Evolutionary conservation across 2,329 filamentous ascomycete species (phyloP).

Genomic region (Alternaria novae-zelandiae): DNA sequence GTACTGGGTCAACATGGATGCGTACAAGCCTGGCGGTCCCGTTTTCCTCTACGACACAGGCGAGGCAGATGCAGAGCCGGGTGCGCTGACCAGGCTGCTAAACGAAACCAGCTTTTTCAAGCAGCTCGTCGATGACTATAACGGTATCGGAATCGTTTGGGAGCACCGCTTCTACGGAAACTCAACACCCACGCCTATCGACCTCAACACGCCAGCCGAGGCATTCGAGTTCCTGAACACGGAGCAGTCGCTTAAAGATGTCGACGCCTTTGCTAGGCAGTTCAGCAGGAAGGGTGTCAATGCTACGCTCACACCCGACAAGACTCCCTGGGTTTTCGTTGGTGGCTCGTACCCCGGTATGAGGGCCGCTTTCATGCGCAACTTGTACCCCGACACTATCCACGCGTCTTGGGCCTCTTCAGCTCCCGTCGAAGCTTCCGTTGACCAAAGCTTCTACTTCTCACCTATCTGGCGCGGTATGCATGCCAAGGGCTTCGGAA

Average conservation of each 20-base stretch:
- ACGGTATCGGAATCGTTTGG: constrained; percentile 49
- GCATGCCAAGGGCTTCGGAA: constrained; percentile 49
- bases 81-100: constrained; percentile 34
- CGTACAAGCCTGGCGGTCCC: constrained; percentile 46
- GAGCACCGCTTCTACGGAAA: constrained; percentile 53
- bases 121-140: constrained; percentile 44
- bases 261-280: constrained; percentile 49
- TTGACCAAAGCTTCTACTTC: constrained; percentile 60
- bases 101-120: constrained; percentile 45
- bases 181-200: constrained; percentile 44
- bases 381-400: constrained; percentile 49
- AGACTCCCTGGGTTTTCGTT: constrained; percentile 49
- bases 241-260: constrained; percentile 52
- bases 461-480: constrained; percentile 58
- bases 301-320: constrained; percentile 41
- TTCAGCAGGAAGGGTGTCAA: constrained; percentile 47
- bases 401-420: constrained; percentile 47
- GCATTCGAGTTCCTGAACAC: constrained; percentile 48
- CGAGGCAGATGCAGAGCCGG: constrained; percentile 38
- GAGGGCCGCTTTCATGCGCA: constrained; percentile 49
- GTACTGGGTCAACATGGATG: constrained; percentile 44
- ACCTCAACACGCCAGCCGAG: constrained; percentile 39
- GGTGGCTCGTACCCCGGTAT: constrained; percentile 49
- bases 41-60: constrained; percentile 50
- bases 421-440: constrained; percentile 53